Conservation (phyloP, 2,329 filamentous ascomycete genomes). For the Diplodia corticola region DNA sequence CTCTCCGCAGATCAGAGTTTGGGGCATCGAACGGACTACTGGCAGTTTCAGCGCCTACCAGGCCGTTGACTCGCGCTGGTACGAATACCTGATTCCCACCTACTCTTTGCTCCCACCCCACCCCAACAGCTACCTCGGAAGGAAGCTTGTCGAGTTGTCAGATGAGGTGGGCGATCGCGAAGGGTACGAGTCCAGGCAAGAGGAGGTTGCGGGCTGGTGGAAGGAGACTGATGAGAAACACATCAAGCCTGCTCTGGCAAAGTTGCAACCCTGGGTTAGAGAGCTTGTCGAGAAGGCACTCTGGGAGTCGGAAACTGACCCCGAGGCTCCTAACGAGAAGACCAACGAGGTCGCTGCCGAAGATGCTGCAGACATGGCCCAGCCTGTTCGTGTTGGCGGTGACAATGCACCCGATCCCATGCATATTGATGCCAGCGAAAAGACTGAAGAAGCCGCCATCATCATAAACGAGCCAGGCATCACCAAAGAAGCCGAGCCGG, state of each 20-base stretch:
- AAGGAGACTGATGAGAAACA: slow-evolving; percentile 74
- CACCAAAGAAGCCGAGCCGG: not conserved
- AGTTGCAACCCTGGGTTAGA: slow-evolving; percentile 63
- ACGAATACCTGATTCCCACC: slow-evolving; percentile 94
- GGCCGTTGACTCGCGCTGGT: slow-evolving; percentile 90
- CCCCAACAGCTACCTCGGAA: slow-evolving; percentile 80
- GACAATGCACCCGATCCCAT: not conserved
- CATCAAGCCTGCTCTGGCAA: slow-evolving; percentile 67
- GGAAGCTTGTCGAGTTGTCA: slow-evolving; percentile 75
- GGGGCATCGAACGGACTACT: slow-evolving; percentile 88
- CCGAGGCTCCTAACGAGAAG: slow-evolving; percentile 35
- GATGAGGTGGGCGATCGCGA: slow-evolving; percentile 72
- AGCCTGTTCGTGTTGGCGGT: slow-evolving; percentile 13
- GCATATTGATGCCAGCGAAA: slow-evolving; percentile 25
- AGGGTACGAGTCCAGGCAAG: slow-evolving; percentile 66
- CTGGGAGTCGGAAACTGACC: slow-evolving; percentile 42
- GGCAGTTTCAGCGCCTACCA: slow-evolving; percentile 95
- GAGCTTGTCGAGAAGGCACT: slow-evolving; percentile 64
- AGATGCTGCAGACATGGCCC: slow-evolving; percentile 29
- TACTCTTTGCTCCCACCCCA: slow-evolving; percentile 92
- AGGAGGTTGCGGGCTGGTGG: slow-evolving; percentile 82
- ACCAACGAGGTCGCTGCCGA: slow-evolving; percentile 39
- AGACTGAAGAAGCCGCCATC: slow-evolving; percentile 34
- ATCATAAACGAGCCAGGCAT: slow-evolving; percentile 31
- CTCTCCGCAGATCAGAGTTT: slow-evolving; percentile 86